phyloP scores from a whole-genome alignment of 2,329 filamentous ascomycete genomes.

The Orbilia brochopaga region DNA sequence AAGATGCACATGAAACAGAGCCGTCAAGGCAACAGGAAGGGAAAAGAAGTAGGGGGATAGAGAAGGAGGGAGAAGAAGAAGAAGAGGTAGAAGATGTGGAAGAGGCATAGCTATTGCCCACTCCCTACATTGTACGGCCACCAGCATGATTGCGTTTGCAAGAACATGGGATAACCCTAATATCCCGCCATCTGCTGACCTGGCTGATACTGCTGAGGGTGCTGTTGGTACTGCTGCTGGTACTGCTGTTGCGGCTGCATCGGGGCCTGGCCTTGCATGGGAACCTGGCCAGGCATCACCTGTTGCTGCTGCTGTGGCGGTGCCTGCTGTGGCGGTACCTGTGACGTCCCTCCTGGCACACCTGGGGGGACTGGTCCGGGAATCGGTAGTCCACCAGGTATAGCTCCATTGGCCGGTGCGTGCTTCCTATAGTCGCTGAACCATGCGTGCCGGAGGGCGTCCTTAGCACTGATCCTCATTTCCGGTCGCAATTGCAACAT shows the following conservation, averaged over 20 bases:
- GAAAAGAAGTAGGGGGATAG: neutral
- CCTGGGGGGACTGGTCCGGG: constrained; percentile 33
- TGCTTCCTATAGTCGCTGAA: constrained; percentile 68
- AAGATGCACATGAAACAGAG: constrained; percentile 43
- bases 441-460: constrained; percentile 90
- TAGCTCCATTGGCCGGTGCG: constrained; percentile 39
- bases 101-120: constrained; percentile 29
- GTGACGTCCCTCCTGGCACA: constrained; percentile 38
- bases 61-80: constrained; percentile 2
- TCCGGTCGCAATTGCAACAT: constrained; percentile 95
- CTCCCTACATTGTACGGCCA: constrained; percentile 13
- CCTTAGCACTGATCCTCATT: constrained; percentile 83
- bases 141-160: constrained; percentile 34
- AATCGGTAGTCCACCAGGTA: constrained; percentile 42
- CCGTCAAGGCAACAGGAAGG: constrained; percentile 3
- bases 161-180: constrained; percentile 56
- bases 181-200: constrained; percentile 43
- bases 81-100: constrained; percentile 32
- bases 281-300: constrained; percentile 38
- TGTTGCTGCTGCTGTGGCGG: constrained; percentile 54
- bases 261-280: constrained; percentile 43
- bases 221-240: constrained; percentile 29
- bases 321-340: constrained; percentile 58
- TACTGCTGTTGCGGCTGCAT: constrained; percentile 31
- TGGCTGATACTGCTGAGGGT: constrained; percentile 52